Evolutionary conservation across 2,329 filamentous ascomycete genomes (phyloP).

Genomic region (Paecilomyces fulvus): DNA sequence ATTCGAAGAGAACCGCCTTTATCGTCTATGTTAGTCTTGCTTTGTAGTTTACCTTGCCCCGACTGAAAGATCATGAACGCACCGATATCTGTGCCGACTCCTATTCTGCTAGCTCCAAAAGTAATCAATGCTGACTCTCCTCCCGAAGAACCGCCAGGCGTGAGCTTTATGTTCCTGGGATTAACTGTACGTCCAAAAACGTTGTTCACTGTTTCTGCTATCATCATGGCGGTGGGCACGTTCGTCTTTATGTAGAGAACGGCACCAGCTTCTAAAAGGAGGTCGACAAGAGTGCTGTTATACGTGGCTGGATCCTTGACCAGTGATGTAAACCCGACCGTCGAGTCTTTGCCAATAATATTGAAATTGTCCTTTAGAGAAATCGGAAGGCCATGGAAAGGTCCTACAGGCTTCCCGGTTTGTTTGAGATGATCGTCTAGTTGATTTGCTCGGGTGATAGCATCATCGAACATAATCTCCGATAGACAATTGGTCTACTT

Average conservation of each 20-base stretch:
- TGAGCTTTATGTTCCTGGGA: constrained; percentile 24
- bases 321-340: constrained; percentile 12
- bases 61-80: not conserved
- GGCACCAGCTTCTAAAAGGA: constrained; percentile 33
- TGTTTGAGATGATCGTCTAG: not conserved
- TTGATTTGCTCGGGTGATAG: not conserved
- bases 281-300: constrained; percentile 25
- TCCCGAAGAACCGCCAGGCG: constrained; percentile 27
- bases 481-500: not conserved
- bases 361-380: constrained; percentile 35
- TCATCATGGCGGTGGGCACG: constrained; percentile 35
- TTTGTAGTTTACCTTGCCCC: not conserved
- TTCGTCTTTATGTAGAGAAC: constrained; percentile 36
- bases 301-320: constrained; percentile 11
- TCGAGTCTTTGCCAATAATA: constrained; percentile 16
- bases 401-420: constrained; percentile 24
- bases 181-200: constrained; percentile 14
- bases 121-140: constrained; percentile 28
- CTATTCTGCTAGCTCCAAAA: constrained; percentile 21
- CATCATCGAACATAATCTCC: not conserved
- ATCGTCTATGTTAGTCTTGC: not conserved
- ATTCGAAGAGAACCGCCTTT: constrained; percentile 31
- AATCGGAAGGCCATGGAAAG: constrained; percentile 35
- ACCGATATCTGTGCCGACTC: constrained; percentile 34
- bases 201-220: constrained; percentile 35